Evolutionary conservation across 768 basidiomycete species (phyloP).

Genomic region (Termitomyces sp.): DNA sequence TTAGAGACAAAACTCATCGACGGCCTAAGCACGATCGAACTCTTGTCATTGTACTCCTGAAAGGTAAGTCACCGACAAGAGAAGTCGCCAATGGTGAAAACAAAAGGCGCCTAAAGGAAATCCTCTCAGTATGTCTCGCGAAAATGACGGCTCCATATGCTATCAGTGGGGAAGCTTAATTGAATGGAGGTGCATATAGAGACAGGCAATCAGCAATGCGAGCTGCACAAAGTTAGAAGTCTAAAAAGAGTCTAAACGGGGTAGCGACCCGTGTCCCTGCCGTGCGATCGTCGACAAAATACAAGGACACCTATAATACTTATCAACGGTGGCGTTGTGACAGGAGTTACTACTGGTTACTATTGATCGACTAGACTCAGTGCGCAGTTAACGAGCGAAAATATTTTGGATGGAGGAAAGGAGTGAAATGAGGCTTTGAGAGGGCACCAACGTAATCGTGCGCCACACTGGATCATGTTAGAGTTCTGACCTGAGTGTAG

Average conservation of each 20-base stretch:
- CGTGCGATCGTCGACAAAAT: not conserved
- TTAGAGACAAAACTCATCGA: not conserved
- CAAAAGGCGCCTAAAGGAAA: not conserved
- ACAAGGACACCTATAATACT: not conserved
- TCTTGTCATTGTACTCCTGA: not conserved
- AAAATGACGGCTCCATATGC: not conserved
- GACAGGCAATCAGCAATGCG: not conserved
- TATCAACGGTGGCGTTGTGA: not conserved
- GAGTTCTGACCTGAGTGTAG: too few relatives aligned
- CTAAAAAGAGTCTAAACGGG: too few relatives aligned
- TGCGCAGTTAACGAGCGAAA: not conserved
- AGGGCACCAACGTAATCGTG: not conserved
- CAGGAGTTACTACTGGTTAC: not conserved
- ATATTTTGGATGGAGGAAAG: too few relatives aligned
- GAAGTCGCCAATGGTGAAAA: not conserved
- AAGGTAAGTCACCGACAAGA: not conserved
- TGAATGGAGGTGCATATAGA: not conserved
- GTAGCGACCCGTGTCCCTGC: not conserved
- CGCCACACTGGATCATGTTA: not conserved
- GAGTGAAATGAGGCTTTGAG: not conserved
- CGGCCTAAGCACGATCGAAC: not conserved
- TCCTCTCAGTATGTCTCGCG: not conserved
- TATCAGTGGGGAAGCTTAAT: not conserved
- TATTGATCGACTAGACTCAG: not conserved
- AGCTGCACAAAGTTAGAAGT: not conserved